Evolutionary conservation across 345 rosid species (phyloP).

Genomic region (Raphanus raphanistrum): DNA sequence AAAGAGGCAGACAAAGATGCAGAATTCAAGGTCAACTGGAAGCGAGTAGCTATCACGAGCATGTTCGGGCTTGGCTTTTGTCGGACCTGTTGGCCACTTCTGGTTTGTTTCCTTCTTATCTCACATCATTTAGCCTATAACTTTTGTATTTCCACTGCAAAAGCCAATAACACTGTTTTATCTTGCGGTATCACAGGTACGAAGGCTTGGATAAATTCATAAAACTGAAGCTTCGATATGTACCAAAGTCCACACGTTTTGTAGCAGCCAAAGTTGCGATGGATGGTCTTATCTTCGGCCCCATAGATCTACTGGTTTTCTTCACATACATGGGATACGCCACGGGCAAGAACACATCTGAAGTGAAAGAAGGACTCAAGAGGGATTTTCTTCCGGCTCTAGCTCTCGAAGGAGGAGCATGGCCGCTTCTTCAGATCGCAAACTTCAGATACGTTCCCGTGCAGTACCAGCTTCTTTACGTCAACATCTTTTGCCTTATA

Average conservation of each 20-base stretch:
- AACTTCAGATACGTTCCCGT: conserved; percentile 86
- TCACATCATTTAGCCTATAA: conserved; percentile 2
- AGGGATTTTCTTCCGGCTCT: conserved; percentile 93
- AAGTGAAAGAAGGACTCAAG: conserved; percentile 82
- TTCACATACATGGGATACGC: conserved; percentile 91
- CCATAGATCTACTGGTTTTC: conserved; percentile 76
- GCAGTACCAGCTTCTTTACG: conserved; percentile 84
- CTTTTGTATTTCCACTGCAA: background rate
- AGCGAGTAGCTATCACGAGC: conserved; percentile 74
- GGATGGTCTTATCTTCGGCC: conserved; percentile 89
- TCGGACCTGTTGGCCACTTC: conserved; percentile 87
- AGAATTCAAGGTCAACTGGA: conserved; percentile 67
- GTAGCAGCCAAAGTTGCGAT: conserved; percentile 87
- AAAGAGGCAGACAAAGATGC: conserved; percentile 47
- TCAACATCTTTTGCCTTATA: conserved; percentile 81
- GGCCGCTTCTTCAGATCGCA: conserved; percentile 85
- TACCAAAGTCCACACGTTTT: conserved; percentile 65
- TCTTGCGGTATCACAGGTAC: conserved; percentile 53
- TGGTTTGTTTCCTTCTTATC: conserved; percentile 54
- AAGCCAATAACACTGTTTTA: background rate
- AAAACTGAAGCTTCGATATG: conserved; percentile 57
- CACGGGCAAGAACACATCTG: conserved; percentile 59
- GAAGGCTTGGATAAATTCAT: conserved; percentile 79
- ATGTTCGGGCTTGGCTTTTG: conserved; percentile 75
- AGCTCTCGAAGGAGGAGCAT: conserved; percentile 75